Base-by-base conservation (phyloP, 2,329 filamentous ascomycete species). In the Exutisphaerella laricina region DNA sequence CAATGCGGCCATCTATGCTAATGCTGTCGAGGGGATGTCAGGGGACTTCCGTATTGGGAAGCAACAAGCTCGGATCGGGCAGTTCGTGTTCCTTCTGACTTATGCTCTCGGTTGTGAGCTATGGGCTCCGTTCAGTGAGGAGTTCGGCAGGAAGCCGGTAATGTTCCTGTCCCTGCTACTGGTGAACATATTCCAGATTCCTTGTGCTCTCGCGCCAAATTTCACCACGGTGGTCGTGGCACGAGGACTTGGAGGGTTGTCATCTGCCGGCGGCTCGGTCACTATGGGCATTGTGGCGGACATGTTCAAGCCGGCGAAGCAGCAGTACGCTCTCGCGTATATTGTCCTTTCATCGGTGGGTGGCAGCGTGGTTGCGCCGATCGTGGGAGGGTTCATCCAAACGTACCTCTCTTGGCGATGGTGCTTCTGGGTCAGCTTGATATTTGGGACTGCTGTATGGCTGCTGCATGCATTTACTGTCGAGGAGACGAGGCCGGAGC, bases 61-160 rank as follows among this genome's bases (percentile, higher is more conserved):
- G 20, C 83, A 87, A 62, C 79, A 76, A 3, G 85, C 82, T 4
- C 78, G 85, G 41, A 76, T 78, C 43, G 86, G 86, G 60, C 84
- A 85, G 46, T 82, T 85, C 67, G 78, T 88, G 49, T 92, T 90
- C 67, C 67, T 94, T 28, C 74, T 92, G 38, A 65, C 81, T 2
- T 92, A 94, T 62, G 86, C 85, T 26, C 89, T 92, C 60, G 87
- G 87, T 25, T 92, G 87, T 62, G 87, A 92, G 64, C 73, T 90
- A 0, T 92, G 87, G 87, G 87, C 87, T 0, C 87, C 87, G 0
- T 92, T 86, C 84, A 85, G 79, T 33, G 87, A 94, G 62, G 87
- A 92, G 58, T 71, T 90, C 37, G 87, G 87, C 14, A 78, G 87
- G 37, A 84, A 80, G 70, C 82, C 82, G 1, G 76, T 92, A 42